Percentiles rank a stretch among this genome's conserved stretches.
phyloP scores from a whole-genome alignment of 73 alveolate genomes.

The Stentor roeselii region DNA sequence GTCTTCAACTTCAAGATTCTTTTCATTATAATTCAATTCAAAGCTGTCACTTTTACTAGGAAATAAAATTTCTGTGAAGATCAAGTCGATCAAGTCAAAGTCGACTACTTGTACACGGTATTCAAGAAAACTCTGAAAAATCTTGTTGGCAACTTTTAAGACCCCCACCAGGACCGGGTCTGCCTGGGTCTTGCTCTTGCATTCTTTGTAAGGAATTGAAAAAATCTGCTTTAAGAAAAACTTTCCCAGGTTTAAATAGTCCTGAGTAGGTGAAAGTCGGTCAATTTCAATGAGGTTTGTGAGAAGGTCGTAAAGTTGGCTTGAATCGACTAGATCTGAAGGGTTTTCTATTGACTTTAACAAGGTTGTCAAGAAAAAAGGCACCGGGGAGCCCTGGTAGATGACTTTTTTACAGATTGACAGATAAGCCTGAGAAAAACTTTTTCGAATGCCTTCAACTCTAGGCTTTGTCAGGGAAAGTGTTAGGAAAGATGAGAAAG shows the following conservation, averaged over 20 bases:
- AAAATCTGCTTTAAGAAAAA: too few relatives aligned
- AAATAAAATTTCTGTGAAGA: not conserved
- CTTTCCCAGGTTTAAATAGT: not conserved
- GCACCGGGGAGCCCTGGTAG: too few relatives aligned
- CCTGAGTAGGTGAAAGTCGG: not conserved
- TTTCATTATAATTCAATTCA: not conserved
- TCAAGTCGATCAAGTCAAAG: not conserved
- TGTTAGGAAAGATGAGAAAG: not conserved
- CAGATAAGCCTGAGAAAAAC: not conserved
- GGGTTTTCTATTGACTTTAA: not conserved
- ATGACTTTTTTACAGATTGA: not conserved
- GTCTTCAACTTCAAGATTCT: not conserved
- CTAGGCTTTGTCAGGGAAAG: not conserved
- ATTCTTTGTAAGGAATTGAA: constrained; percentile 35
- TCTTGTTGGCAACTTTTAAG: constrained; percentile 31
- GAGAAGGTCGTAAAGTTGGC: not conserved
- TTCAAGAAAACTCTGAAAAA: constrained; percentile 30
- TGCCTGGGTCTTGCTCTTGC: constrained; percentile 6
- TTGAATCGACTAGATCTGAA: not conserved
- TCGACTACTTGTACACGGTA: not conserved
- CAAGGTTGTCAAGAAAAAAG: not conserved
- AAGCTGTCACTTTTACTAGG: not conserved
- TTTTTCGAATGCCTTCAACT: not conserved
- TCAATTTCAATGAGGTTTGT: not conserved
- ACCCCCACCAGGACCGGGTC: constrained; percentile 44